These are phyloP conservation scores for Linnemannia elongata DNA, from an alignment of 192 early-diverging fungal genomes.

Conservation along the genomic window DNA sequence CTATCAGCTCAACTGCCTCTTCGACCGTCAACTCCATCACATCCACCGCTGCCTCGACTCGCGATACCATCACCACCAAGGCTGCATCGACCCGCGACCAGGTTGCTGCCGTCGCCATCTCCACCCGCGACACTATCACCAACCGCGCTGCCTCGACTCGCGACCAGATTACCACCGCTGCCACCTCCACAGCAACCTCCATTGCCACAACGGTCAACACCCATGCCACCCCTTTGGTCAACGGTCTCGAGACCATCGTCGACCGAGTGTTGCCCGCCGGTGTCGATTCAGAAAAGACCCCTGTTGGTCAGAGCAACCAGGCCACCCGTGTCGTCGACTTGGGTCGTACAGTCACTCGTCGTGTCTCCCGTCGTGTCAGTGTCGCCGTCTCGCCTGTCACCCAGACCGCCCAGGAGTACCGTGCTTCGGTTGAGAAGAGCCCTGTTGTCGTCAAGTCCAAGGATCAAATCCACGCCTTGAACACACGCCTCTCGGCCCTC, in stretches of 20 bases:
- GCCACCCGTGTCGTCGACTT: slow-evolving; percentile 51
- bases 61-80: slow-evolving; percentile 36
- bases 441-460: slow-evolving; percentile 50
- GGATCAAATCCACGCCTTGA: slow-evolving; percentile 40
- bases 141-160: slow-evolving; percentile 40
- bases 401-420: slow-evolving; percentile 37
- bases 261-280: slow-evolving; percentile 46
- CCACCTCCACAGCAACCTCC: slow-evolving; percentile 60
- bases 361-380: slow-evolving; percentile 45
- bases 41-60: slow-evolving; percentile 46
- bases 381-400: slow-evolving; percentile 35
- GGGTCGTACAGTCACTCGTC: slow-evolving; percentile 43
- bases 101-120: slow-evolving; percentile 22
- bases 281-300: slow-evolving; percentile 28
- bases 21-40: slow-evolving; percentile 20
- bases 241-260: slow-evolving; percentile 43
- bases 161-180: slow-evolving; percentile 32
- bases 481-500: slow-evolving; percentile 34
- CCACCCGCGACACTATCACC: slow-evolving; percentile 14
- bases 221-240: slow-evolving; percentile 37
- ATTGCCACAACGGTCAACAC: slow-evolving; percentile 59
- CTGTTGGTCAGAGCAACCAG: slow-evolving; percentile 44
- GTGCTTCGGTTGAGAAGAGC: slow-evolving; percentile 43
- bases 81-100: slow-evolving; percentile 24
- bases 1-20: slow-evolving; percentile 53